Conservation (phyloP, 129 eudicot genomes). For the Ambrosia trifida region DNA sequence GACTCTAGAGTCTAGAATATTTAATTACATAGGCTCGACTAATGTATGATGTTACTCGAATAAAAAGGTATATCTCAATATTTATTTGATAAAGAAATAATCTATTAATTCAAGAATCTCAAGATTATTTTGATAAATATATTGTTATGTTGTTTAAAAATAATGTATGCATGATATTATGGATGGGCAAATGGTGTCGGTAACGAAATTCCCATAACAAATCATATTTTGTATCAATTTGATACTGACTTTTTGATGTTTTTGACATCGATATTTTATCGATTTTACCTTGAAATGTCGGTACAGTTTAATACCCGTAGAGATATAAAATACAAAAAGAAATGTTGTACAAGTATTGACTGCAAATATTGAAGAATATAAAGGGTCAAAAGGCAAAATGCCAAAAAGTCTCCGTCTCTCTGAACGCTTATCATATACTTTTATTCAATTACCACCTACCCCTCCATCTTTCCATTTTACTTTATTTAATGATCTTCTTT, state of each 20-base stretch:
- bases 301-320: too few relatives aligned
- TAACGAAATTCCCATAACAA: too few relatives aligned
- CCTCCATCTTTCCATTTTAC: constrained; percentile 39
- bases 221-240: too few relatives aligned
- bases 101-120: neutral
- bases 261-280: too few relatives aligned
- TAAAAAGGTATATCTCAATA: too few relatives aligned
- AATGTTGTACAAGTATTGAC: too few relatives aligned
- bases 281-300: too few relatives aligned
- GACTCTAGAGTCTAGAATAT: neutral
- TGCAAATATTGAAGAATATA: constrained; percentile 27
- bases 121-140: neutral
- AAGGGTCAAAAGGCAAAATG: too few relatives aligned
- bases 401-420: constrained; percentile 23
- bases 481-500: constrained; percentile 26
- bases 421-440: constrained; percentile 24
- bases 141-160: neutral
- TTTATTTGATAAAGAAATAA: too few relatives aligned
- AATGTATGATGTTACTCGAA: neutral
- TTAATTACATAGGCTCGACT: neutral
- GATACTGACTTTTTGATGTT: too few relatives aligned
- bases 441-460: constrained; percentile 50
- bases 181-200: too few relatives aligned
- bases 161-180: neutral
- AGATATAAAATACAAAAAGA: too few relatives aligned